Base-by-base conservation (phyloP, 164 flowering plant species). In the Magnolia officinalis region DNA sequence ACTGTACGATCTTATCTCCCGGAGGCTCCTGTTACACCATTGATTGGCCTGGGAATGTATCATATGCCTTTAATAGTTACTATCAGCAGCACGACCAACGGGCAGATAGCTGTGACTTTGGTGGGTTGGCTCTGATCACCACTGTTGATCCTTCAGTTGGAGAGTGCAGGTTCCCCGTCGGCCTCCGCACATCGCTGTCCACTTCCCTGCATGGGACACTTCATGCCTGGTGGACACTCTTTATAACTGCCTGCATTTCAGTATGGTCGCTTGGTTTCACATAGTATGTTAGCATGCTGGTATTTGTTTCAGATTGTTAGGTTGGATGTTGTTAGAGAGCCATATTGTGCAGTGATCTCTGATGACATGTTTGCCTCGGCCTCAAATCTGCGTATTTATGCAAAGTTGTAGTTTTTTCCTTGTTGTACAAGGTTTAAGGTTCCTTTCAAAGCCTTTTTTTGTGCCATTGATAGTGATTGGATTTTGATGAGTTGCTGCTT, bases 31-130 rank as follows among this genome's bases (percentile, higher is more conserved):
- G 98, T 78, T 90, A 74, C 75, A 88, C 86, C 72, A 81, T 93
- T 23, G 86, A 87, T 74, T 92, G 93, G 95, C 98, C 98, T 8
- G 89, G 87, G 26, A 95, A 93, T 61, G 76, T 92, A 72, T 95
- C 98, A 3, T 95, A 91, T 78, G 94, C 96, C 2, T 95, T 95
- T 67, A 95, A 95, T 70, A 89, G 91, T 86, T 93, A 84, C 81
- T 93, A 92, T 75, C 98, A 95, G 83, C 88, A 88, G 80, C 91
- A 89, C 68, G 89, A 91, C 82, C 98, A 93, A 73, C 83, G 74
- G 29, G 85, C 88, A 8, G 90, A 87, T 50, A 89, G 95, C 83
- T 95, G 97, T 82, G 83, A 87, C 73, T 93, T 93, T 86, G 92
- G 90, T 37, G 98, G 99, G 29, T 71, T 92, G 77, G 99, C 97